Base-by-base conservation (phyloP, 1,139 yeast genomes). In the Wickerhamomyces sp. region DNA sequence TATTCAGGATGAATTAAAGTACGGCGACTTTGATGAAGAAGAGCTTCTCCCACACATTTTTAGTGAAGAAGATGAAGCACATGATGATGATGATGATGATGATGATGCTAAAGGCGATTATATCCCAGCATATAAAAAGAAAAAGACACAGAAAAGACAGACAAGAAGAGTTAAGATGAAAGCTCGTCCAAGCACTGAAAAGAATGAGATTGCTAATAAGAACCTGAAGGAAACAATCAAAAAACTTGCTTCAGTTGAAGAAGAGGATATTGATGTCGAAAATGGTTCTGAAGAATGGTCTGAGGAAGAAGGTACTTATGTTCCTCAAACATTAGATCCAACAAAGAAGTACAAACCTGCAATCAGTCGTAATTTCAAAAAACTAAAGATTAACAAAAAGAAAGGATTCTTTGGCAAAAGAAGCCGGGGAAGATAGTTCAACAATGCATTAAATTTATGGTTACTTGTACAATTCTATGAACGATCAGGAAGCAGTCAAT, bases 101-200 rank as follows among this genome's bases (percentile, higher is more conserved):
- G 47, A 41, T 4, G 52, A 44, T 3, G 16, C 29, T 27, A 40
- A 46, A 4, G 59, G 46, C 6, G 58, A 40, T 17, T 53, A 31
- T 28, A 25, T 33, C 15, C 36, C 41, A 5, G 46, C 42, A 25
- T 49, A 51, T 41, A 46, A 44, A 42, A 65, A 59, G 52, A 64
- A 65, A 42, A 66, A 65, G 60, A 67, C 60, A 64, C 82, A 76
- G 37, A 82, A 81, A 62, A 64, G 90, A 54, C 74, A 79, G 4
- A 80, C 88, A 0, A 66, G 82, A 47, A 67, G 82, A 42, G 78
- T 76, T 56, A 75, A 73, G 43, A 70, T 81, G 58, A 73, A 70
- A 44, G 77, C 81, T 1, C 54, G 68, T 10, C 54, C 57, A 5
- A 24, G 16, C 2, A 28, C 32, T 1, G 51, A 49, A 5, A 33